Percentiles rank a stretch among this genome's conserved stretches.
These are phyloP conservation scores for Panellus pusillus DNA, from an alignment of 768 basidiomycete species.

Conservation along the genomic window DNA sequence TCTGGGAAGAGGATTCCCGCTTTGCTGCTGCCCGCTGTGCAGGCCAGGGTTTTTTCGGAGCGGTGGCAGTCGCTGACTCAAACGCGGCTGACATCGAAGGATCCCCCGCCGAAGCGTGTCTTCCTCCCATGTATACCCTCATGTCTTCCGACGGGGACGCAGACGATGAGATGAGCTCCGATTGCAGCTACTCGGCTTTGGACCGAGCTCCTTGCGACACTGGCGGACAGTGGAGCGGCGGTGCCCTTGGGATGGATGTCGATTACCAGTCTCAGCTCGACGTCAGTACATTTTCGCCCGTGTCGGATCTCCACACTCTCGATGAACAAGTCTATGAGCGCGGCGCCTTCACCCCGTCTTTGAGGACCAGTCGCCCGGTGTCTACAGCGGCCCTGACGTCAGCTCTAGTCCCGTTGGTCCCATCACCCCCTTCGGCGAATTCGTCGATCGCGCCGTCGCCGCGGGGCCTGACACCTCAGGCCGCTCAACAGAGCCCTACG, in stretches of 20 bases:
- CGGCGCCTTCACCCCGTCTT: constrained; percentile 59
- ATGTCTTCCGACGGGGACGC: constrained; percentile 32
- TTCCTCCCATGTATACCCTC: constrained; percentile 65
- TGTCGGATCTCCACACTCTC: constrained; percentile 27
- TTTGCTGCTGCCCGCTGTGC: constrained; percentile 26
- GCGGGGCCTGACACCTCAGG: constrained; percentile 29
- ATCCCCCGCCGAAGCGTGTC: constrained; percentile 78
- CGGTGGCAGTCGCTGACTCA: constrained; percentile 69
- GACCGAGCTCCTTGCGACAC: constrained; percentile 36
- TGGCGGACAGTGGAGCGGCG: constrained; percentile 37
- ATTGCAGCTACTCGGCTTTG: constrained; percentile 30
- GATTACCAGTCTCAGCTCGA: constrained; percentile 25
- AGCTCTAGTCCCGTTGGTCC: constrained; percentile 73
- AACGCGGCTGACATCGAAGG: constrained; percentile 86
- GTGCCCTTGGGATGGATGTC: constrained; percentile 33
- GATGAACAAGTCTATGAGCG: constrained; percentile 35
- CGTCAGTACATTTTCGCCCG: constrained; percentile 17
- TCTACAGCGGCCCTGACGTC: constrained; percentile 47
- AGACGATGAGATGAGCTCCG: constrained; percentile 47
- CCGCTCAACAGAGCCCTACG: constrained; percentile 15
- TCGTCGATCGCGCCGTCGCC: constrained; percentile 70
- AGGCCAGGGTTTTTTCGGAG: constrained; percentile 63
- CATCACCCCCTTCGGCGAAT: constrained; percentile 75
- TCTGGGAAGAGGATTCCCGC: constrained; percentile 58
- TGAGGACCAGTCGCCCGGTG: constrained; percentile 64